phyloP scores from a whole-genome alignment of 2,329 filamentous ascomycete species.

The Lecanosticta acicola region DNA sequence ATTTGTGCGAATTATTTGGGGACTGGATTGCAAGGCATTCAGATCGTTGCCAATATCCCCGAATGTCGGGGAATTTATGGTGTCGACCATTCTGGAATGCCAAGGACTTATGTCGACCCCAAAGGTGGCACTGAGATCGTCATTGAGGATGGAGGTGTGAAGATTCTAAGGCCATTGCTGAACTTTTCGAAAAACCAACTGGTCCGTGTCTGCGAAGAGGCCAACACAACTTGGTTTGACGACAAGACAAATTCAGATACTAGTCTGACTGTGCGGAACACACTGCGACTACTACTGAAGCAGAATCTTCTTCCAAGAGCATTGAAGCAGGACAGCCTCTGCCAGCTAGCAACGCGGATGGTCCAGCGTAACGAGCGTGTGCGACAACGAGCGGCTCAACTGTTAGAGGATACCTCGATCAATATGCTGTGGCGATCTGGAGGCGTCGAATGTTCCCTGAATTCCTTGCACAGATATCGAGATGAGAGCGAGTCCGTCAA shows the following conservation, averaged over 20 bases:
- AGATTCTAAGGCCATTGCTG: conserved; percentile 64
- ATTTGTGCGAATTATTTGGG: conserved; percentile 61
- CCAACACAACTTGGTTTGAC: conserved; percentile 69
- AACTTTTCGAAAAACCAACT: conserved; percentile 66
- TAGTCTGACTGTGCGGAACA: conserved; percentile 73
- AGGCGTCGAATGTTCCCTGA: conserved; percentile 2
- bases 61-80: conserved; percentile 74
- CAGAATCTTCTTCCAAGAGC: conserved; percentile 61
- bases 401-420: conserved; percentile 48
- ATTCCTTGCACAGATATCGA: neutral
- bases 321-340: conserved; percentile 59
- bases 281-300: conserved; percentile 62
- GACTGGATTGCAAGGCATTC: conserved; percentile 52
- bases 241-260: conserved; percentile 76
- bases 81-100: conserved; percentile 46
- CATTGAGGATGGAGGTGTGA: conserved; percentile 49
- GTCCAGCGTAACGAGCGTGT: conserved; percentile 41
- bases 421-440: conserved; percentile 40
- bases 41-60: conserved; percentile 52
- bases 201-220: conserved; percentile 66
- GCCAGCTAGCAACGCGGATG: conserved; percentile 54
- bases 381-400: conserved; percentile 49
- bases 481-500: no score
- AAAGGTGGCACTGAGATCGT: conserved; percentile 1
- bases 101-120: neutral